Evolutionary conservation across 2,329 filamentous ascomycete genomes (phyloP), one percentile per base, ranked within the genome.

Genomic region (Neoscytalidium dimidiatum): DNA sequence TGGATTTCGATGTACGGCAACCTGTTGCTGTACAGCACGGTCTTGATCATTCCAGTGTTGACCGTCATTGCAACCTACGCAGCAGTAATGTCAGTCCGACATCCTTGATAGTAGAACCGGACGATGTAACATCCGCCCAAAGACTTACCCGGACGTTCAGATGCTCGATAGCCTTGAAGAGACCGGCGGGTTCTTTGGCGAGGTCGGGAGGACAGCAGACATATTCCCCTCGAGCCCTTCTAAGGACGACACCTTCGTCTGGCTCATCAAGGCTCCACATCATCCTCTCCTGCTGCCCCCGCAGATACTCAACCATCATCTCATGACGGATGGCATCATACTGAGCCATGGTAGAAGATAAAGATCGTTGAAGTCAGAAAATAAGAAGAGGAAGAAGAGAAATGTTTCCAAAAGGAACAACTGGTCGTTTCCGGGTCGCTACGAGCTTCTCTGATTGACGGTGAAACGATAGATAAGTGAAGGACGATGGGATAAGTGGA

Each of bases 301-400:
- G 92, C 28, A 94, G 81, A 74, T 92, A 92, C 78, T 91, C 92
- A 66, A 91, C 90, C 90, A 93, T 93, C 67, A 93, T 89, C 76
- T 93, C 90, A 72, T 92, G 88, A 77, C 90, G 91, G 77, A 92
- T 90, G 67, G 91, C 89, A 66, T 91, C 88, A 4, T 48, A 66
- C 71, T 68, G 11, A 70, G 44, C 19, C 44, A 48, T 64, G 3
- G 64, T 60, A 49, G 53, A 51, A 43, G 44, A 13, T 48, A 23
- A 4, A 6, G 44, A 26, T 26, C 44, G 44, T 26, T 48, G 44
- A 11, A 26, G 17, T 48, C 14, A 48, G 13, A 48, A 48, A 17
- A 11, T 19, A 6, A 19, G 41, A 44, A 44, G 44, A 7, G 19
- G 8, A 5, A 48, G 19, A 23, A 48, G 4, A 26, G 19, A 48